Conservation (phyloP, 2,329 filamentous ascomycete genomes). For the Neobulgaria alba region DNA sequence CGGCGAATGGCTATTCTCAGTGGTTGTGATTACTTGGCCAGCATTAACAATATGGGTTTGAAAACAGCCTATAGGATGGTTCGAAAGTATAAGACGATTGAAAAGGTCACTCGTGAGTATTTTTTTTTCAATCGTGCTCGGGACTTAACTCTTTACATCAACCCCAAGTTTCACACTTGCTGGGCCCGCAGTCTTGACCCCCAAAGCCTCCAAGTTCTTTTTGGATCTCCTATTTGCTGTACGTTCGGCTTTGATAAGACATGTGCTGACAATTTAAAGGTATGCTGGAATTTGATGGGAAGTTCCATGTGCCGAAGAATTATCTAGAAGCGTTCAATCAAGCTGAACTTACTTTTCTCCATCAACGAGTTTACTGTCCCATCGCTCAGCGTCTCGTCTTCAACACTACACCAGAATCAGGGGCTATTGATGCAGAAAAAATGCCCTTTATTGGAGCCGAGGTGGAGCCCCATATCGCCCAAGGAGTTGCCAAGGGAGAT, state of each 20-base stretch:
- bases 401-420: slow-evolving; percentile 55
- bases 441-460: slow-evolving; percentile 75
- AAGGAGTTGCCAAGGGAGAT: slow-evolving; percentile 69
- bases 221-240: neutral
- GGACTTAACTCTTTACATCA: too few relatives aligned
- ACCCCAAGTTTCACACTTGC: neutral
- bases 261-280: too few relatives aligned
- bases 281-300: slow-evolving; percentile 82
- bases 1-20: slow-evolving; percentile 93
- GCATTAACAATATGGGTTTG: slow-evolving; percentile 76
- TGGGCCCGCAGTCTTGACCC: neutral
- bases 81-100: slow-evolving; percentile 80
- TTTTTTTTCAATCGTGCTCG: too few relatives aligned
- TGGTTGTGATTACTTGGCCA: slow-evolving; percentile 90
- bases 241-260: too few relatives aligned
- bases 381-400: slow-evolving; percentile 61
- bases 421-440: slow-evolving; percentile 52
- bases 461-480: slow-evolving; percentile 61
- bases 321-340: slow-evolving; percentile 77
- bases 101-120: slow-evolving; percentile 60
- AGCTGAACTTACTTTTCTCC: slow-evolving; percentile 85
- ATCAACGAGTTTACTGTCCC: slow-evolving; percentile 92
- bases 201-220: neutral
- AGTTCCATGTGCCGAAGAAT: slow-evolving; percentile 68
- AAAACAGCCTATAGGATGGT: slow-evolving; percentile 91